phyloP scores from a whole-genome alignment of 495 filamentous ascomycete genomes.

The Amphirosellinia nigrospora region DNA sequence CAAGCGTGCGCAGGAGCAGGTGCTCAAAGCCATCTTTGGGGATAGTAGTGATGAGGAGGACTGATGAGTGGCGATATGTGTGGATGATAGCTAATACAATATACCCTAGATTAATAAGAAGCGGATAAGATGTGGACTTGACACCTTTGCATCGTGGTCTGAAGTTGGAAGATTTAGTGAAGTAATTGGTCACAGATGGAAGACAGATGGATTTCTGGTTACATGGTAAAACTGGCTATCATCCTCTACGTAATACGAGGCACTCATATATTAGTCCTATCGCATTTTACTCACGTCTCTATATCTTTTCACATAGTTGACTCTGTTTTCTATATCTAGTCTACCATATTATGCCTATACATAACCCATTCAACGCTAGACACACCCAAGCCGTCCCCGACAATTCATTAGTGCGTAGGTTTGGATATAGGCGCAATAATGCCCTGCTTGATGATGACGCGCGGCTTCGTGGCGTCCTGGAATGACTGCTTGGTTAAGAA shows the following conservation, averaged over 20 bases:
- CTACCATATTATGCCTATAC: too few species aligned
- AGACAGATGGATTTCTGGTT: background rate
- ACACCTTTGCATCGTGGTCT: background rate
- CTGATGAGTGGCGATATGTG: conserved; percentile 26
- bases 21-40: conserved; percentile 94
- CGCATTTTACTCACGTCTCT: background rate
- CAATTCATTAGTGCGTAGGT: conserved; percentile 51
- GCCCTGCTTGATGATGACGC: conserved; percentile 90
- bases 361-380: background rate
- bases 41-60: conserved; percentile 78
- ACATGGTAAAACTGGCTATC: background rate
- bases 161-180: background rate
- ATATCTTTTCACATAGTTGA: background rate
- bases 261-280: too few species aligned
- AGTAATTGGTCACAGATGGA: background rate
- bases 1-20: conserved; percentile 80
- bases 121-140: background rate
- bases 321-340: background rate
- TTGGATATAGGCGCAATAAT: conserved; percentile 88
- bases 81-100: background rate
- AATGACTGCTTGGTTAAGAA: conserved; percentile 94
- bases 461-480: conserved; percentile 87
- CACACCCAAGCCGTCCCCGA: background rate
- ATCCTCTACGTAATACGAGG: background rate
- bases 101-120: conserved; percentile 19